phyloP scores from a whole-genome alignment of 1,284 basidiomycete species.

The Pseudozyma flocculosa region DNA sequence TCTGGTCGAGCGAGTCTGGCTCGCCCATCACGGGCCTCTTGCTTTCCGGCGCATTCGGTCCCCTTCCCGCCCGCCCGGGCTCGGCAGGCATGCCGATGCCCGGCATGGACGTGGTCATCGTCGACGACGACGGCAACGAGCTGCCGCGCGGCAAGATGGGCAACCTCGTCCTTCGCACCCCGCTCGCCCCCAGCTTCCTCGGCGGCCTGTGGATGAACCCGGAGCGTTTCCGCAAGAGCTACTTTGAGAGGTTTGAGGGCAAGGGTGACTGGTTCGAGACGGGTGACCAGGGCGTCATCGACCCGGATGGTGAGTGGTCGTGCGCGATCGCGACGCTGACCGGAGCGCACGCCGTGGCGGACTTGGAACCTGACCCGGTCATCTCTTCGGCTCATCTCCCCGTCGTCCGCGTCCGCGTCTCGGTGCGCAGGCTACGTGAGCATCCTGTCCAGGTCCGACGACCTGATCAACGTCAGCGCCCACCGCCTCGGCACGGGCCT shows the following conservation, averaged over 20 bases:
- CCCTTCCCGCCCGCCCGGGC: constrained; percentile 38
- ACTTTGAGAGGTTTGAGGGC: constrained; percentile 44
- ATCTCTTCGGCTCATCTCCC: too few relatives aligned
- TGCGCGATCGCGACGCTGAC: too few relatives aligned
- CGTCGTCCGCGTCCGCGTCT: too few relatives aligned
- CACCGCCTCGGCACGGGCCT: constrained; percentile 50
- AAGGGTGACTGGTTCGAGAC: constrained; percentile 56
- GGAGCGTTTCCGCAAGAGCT: constrained; percentile 38
- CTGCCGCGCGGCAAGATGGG: constrained; percentile 48
- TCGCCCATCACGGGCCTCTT: constrained; percentile 48
- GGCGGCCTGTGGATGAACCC: constrained; percentile 52
- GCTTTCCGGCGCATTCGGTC: constrained; percentile 33
- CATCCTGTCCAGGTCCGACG: constrained; percentile 47
- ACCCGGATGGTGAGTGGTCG: constrained; percentile 15
- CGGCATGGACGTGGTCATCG: constrained; percentile 53
- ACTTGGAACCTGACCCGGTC: too few relatives aligned
- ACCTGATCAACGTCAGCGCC: constrained; percentile 50
- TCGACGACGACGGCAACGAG: constrained; percentile 48
- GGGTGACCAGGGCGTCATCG: constrained; percentile 48
- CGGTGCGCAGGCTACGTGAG: constrained; percentile 38
- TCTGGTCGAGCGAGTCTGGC: constrained; percentile 52
- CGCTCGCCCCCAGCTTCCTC: constrained; percentile 43
- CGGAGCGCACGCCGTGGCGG: too few relatives aligned
- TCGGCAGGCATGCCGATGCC: constrained; percentile 50
- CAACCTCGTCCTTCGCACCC: constrained; percentile 47